phyloP scores from a whole-genome alignment of 495 filamentous ascomycete genomes.

The Tuber borchii region DNA sequence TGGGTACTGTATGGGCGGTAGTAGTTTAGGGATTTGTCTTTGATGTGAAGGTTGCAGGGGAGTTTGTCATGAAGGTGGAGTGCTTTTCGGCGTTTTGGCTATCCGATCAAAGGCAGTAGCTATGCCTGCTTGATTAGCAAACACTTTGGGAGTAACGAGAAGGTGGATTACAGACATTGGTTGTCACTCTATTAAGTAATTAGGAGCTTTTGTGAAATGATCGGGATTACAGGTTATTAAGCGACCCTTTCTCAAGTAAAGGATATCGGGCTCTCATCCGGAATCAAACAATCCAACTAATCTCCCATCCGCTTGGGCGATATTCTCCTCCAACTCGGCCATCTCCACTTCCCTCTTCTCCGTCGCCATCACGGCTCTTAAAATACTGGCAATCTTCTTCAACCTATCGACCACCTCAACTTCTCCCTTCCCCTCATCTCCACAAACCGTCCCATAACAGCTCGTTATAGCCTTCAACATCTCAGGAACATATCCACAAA shows the following conservation, averaged over 20 bases:
- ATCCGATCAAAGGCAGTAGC: not conserved
- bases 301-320: conserved; percentile 12
- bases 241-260: not conserved
- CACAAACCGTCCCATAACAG: conserved; percentile 60
- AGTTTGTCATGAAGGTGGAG: not conserved
- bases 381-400: conserved; percentile 12
- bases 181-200: not conserved
- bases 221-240: not conserved
- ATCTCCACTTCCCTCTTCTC: conserved; percentile 13
- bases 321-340: conserved; percentile 9
- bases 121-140: not conserved
- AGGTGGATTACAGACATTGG: not conserved
- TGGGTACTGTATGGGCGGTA: not conserved
- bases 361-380: conserved; percentile 15
- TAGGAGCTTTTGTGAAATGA: not conserved
- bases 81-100: not conserved
- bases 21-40: not conserved
- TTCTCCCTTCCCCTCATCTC: conserved; percentile 36
- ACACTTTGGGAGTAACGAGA: not conserved
- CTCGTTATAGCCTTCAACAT: conserved; percentile 57
- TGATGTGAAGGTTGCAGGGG: not conserved
- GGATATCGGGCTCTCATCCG: not conserved
- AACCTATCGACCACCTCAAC: conserved; percentile 11
- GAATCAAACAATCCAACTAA: conserved; percentile 18
- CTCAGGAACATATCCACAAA: conserved; percentile 61